Conservation (phyloP, 2,329 filamentous ascomycete genomes). For the Byssothecium circinans region DNA sequence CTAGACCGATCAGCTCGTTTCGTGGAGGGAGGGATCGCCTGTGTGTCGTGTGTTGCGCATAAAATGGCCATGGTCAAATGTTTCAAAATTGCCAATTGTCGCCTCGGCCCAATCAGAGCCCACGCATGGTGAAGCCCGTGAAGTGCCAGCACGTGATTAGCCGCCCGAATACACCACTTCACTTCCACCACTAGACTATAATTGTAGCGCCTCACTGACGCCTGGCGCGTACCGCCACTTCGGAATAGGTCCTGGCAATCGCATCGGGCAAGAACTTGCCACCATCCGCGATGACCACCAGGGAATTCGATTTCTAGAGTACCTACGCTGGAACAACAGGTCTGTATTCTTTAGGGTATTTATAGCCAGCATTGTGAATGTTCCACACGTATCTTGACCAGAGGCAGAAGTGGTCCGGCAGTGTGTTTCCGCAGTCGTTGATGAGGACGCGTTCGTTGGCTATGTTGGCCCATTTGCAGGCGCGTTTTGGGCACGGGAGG, state of each 20-base stretch:
- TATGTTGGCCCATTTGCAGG: too few relatives aligned
- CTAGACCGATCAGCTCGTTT: slow-evolving; percentile 19
- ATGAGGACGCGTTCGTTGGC: too few relatives aligned
- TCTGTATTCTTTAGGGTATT: too few relatives aligned
- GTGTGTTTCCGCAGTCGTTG: too few relatives aligned
- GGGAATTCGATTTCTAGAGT: slow-evolving; percentile 27
- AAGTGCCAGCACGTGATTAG: background rate
- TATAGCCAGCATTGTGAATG: too few relatives aligned
- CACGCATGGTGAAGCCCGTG: background rate
- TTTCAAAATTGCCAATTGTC: slow-evolving; percentile 1
- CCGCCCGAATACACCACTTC: background rate
- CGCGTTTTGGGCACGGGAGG: too few relatives aligned
- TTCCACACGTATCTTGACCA: too few relatives aligned
- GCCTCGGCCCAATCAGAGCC: background rate
- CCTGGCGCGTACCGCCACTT: slow-evolving; percentile 40
- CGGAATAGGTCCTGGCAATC: slow-evolving; percentile 42
- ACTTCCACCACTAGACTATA: too few relatives aligned
- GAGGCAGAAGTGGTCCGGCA: too few relatives aligned
- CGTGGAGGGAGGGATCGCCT: slow-evolving; percentile 11
- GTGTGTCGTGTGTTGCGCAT: slow-evolving; percentile 4
- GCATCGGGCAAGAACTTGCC: slow-evolving; percentile 45
- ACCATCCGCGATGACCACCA: slow-evolving; percentile 28
- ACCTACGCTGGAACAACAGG: slow-evolving; percentile 10
- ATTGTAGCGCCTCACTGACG: too few relatives aligned
- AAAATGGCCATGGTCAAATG: slow-evolving; percentile 13